phyloP scores from a whole-genome alignment of 2,329 filamentous ascomycete species.

The Aspergillus fischeri region DNA sequence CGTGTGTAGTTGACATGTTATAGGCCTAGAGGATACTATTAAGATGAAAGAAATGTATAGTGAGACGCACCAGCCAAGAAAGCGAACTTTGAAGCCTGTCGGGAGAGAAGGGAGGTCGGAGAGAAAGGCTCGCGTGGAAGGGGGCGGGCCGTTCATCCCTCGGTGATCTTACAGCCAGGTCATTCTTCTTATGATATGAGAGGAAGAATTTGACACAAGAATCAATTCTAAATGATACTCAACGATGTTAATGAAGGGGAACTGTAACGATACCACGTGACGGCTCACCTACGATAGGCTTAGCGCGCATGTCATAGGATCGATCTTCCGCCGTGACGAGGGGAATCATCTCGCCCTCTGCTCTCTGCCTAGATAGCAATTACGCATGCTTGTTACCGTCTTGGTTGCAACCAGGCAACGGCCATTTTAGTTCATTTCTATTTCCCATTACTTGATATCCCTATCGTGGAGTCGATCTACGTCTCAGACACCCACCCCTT shows the following conservation, averaged over 20 bases:
- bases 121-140: conserved; percentile 64
- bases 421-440: conserved; percentile 17
- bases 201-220: background rate
- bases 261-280: conserved; percentile 27
- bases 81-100: conserved; percentile 76
- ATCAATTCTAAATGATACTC: background rate
- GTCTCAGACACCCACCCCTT: background rate
- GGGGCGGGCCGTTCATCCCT: conserved; percentile 52
- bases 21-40: background rate
- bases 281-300: conserved; percentile 23
- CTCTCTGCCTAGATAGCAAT: background rate
- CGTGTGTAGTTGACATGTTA: too few species aligned
- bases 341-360: conserved; percentile 21
- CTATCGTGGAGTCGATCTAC: background rate
- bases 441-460: background rate
- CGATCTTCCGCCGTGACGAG: conserved; percentile 18
- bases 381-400: background rate
- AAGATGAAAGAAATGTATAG: background rate
- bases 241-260: background rate
- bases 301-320: conserved; percentile 35
- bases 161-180: background rate
- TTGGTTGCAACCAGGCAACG: background rate
- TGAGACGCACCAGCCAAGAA: conserved; percentile 76
- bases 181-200: background rate
- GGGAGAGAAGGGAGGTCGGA: conserved; percentile 52